A percentile compares a stretch with the other conserved stretches of the same genome.
phyloP scores from a whole-genome alignment of 1,284 basidiomycete species.

The Tremellales sp. region DNA sequence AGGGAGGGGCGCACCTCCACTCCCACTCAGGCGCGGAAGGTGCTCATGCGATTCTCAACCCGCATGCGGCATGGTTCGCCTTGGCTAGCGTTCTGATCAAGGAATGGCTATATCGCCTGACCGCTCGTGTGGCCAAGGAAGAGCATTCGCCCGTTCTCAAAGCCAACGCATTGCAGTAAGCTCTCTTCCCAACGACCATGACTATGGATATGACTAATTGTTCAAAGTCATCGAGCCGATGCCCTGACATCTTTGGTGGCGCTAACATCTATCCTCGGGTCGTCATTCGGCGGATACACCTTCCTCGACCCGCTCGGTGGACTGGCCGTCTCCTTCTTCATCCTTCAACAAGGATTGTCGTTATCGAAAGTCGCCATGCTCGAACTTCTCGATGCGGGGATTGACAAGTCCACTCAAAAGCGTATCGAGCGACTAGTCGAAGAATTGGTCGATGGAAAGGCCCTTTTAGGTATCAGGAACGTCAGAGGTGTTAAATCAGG shows the following conservation, averaged over 20 bases:
- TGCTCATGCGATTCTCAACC: conserved; percentile 60
- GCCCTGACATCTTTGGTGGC: conserved; percentile 86
- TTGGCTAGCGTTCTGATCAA: conserved; percentile 73
- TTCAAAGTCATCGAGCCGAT: conserved; percentile 89
- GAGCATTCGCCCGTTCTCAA: conserved; percentile 85
- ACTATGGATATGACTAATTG: background rate
- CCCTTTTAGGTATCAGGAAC: conserved; percentile 58
- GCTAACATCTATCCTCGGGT: conserved; percentile 81
- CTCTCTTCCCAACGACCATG: conserved; percentile 1
- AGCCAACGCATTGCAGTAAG: conserved; percentile 71
- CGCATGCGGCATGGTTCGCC: conserved; percentile 96
- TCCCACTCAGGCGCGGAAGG: conserved; percentile 20
- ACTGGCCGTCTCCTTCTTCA: conserved; percentile 81
- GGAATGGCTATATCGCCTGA: conserved; percentile 87
- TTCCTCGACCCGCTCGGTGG: conserved; percentile 89
- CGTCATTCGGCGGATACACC: conserved; percentile 74
- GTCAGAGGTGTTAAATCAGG: conserved; percentile 75
- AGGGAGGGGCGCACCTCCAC: conserved; percentile 45
- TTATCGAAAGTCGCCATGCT: conserved; percentile 69
- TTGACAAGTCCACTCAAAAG: conserved; percentile 58
- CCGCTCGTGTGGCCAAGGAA: conserved; percentile 80
- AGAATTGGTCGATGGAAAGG: conserved; percentile 53
- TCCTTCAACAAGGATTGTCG: conserved; percentile 75
- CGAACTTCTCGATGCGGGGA: conserved; percentile 81
- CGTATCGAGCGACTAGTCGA: conserved; percentile 57